Conservation (phyloP, 192 early-diverging fungal genomes). For the Diversispora epigaea region DNA sequence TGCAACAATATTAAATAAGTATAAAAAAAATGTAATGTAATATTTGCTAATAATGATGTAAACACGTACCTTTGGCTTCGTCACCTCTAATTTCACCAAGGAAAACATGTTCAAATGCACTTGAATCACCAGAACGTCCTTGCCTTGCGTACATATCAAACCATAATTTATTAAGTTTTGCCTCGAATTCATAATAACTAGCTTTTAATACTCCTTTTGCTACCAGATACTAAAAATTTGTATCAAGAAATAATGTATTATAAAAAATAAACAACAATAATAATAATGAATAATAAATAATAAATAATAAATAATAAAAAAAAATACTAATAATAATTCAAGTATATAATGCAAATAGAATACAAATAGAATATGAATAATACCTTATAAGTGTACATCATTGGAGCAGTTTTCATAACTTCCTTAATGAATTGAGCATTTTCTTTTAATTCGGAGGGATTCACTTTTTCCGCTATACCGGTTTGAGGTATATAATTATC, state of each 20-base stretch:
- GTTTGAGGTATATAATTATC: slow-evolving; percentile 33
- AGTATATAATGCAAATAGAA: too few species aligned
- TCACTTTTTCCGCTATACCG: slow-evolving; percentile 22
- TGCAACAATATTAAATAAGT: too few species aligned
- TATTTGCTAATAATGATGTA: too few species aligned
- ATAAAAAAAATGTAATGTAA: too few species aligned
- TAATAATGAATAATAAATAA: not conserved
- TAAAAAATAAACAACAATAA: not conserved
- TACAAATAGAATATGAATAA: too few species aligned
- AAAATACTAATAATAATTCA: not conserved
- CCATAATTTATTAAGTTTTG: slow-evolving; percentile 12
- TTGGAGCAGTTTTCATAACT: slow-evolving; percentile 12
- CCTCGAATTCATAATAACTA: not conserved
- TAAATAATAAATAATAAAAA: not conserved
- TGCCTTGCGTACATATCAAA: slow-evolving; percentile 28
- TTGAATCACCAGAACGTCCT: slow-evolving; percentile 4
- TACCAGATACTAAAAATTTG: slow-evolving; percentile 21
- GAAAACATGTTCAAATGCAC: slow-evolving; percentile 33
- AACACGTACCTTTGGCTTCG: slow-evolving; percentile 20
- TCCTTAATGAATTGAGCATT: slow-evolving; percentile 9
- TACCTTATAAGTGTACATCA: slow-evolving; percentile 22
- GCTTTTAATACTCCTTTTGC: not conserved
- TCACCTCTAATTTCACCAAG: slow-evolving; percentile 21
- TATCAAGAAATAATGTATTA: not conserved
- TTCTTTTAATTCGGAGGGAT: slow-evolving; percentile 18